Conservation (phyloP, 2,329 filamentous ascomycete genomes). For the Karstenula rhodostoma region DNA sequence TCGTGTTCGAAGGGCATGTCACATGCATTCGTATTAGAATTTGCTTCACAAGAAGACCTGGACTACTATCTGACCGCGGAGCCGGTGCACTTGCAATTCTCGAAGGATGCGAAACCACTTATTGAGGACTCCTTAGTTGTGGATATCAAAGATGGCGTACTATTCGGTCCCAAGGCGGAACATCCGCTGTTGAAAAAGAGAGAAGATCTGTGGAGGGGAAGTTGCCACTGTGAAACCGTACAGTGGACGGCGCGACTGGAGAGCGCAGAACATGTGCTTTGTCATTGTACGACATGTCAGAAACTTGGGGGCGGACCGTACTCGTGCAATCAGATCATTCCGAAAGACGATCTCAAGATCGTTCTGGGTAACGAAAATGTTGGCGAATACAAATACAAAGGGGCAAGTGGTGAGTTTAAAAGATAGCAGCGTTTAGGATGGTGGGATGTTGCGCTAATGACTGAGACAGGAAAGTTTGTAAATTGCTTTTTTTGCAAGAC, state of each 20-base stretch:
- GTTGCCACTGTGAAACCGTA: slow-evolving; percentile 44
- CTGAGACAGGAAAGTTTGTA: slow-evolving; percentile 41
- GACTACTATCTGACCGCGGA: slow-evolving; percentile 46
- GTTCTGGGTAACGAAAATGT: slow-evolving; percentile 33
- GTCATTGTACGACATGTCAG: slow-evolving; percentile 49
- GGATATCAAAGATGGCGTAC: slow-evolving; percentile 43
- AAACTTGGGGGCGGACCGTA: slow-evolving; percentile 47
- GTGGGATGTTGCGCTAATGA: slow-evolving; percentile 1
- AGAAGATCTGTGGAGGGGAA: slow-evolving; percentile 28
- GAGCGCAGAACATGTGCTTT: slow-evolving; percentile 44
- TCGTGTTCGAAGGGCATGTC: slow-evolving; percentile 44
- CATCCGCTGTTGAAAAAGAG: slow-evolving; percentile 22
- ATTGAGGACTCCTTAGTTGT: slow-evolving; percentile 45
- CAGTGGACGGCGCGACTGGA: slow-evolving; percentile 34
- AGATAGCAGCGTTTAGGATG: background rate
- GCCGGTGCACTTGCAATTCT: slow-evolving; percentile 42
- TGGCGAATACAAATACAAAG: slow-evolving; percentile 42
- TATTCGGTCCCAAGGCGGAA: slow-evolving; percentile 39
- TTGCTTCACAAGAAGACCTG: slow-evolving; percentile 43
- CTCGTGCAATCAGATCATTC: slow-evolving; percentile 48
- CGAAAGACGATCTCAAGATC: slow-evolving; percentile 35
- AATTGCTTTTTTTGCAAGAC: slow-evolving; percentile 49
- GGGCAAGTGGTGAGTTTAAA: slow-evolving; percentile 35
- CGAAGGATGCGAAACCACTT: slow-evolving; percentile 34
- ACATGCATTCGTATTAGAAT: slow-evolving; percentile 47